Conservation (phyloP, 805 yeast species). For the Candida jianshihensis region DNA sequence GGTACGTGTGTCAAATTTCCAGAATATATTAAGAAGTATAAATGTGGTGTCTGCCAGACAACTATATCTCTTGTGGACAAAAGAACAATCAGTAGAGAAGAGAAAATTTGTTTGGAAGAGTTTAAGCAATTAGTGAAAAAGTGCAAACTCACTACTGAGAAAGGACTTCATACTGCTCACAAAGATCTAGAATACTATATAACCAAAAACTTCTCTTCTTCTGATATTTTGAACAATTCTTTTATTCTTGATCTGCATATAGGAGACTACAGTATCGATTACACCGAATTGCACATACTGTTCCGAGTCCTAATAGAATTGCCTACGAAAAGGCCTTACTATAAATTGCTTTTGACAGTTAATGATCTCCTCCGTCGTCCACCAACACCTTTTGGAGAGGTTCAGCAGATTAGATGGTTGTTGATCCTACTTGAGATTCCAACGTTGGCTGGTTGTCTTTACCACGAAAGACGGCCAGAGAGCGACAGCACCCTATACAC, state of each 20-base stretch:
- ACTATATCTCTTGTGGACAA: conserved; percentile 34
- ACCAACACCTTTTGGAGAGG: conserved; percentile 28
- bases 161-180: too few species aligned
- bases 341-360: conserved; percentile 45
- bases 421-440: conserved; percentile 69
- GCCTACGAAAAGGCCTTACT: conserved; percentile 58
- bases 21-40: conserved; percentile 31
- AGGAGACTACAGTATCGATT: conserved; percentile 38
- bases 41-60: conserved; percentile 58
- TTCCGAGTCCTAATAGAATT: conserved; percentile 40
- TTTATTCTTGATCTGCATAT: conserved; percentile 32
- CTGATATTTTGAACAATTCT: conserved; percentile 43
- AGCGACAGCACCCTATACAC: conserved; percentile 24
- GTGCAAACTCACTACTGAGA: too few species aligned
- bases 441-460: conserved; percentile 40
- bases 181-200: too few species aligned
- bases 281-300: conserved; percentile 36
- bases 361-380: conserved; percentile 48
- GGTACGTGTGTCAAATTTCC: conserved; percentile 37
- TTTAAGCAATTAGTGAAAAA: too few species aligned
- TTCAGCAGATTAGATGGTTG: conserved; percentile 48
- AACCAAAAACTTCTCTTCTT: too few species aligned
- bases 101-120: too few species aligned
- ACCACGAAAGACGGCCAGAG: conserved; percentile 16
- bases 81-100: too few species aligned